Evolutionary conservation across 345 rosid species (phyloP).

Genomic region (Eucalyptus sideroxylon): DNA sequence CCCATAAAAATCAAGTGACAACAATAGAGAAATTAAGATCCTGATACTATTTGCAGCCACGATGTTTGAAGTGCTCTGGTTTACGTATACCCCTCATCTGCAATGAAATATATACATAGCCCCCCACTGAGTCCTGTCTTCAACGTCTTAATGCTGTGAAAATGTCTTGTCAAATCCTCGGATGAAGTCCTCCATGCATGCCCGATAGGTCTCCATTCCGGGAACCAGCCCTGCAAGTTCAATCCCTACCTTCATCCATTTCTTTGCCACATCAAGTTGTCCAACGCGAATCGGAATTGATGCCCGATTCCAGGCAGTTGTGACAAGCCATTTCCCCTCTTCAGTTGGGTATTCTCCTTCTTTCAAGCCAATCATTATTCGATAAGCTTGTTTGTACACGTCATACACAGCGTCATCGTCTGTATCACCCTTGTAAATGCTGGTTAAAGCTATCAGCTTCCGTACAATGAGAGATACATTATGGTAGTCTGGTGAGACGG

Average conservation of each 20-base stretch:
- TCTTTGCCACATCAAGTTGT: slow-evolving; percentile 49
- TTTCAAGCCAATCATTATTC: slow-evolving; percentile 83
- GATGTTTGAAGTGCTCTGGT: not conserved
- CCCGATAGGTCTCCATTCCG: slow-evolving; percentile 67
- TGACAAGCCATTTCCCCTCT: slow-evolving; percentile 96
- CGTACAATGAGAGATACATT: slow-evolving; percentile 58
- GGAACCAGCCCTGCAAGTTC: slow-evolving; percentile 58
- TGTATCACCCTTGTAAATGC: slow-evolving; percentile 59
- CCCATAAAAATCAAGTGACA: not conserved
- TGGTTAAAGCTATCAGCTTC: slow-evolving; percentile 45
- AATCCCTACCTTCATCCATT: slow-evolving; percentile 65
- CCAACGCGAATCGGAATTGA: slow-evolving; percentile 64
- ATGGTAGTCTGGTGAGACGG: slow-evolving; percentile 53
- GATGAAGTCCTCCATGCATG: slow-evolving; percentile 78
- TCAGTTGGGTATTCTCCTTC: slow-evolving; percentile 82
- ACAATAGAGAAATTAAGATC: not conserved
- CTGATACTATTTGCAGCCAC: not conserved
- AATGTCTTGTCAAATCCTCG: not conserved
- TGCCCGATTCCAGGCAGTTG: slow-evolving; percentile 93
- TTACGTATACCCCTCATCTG: not conserved
- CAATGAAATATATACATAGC: not conserved
- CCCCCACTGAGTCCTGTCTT: not conserved
- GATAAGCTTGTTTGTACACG: slow-evolving; percentile 76
- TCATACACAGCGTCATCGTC: slow-evolving; percentile 43
- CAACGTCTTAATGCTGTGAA: not conserved